Evolutionary conservation across 164 flowering plant species (phyloP).

Genomic region (Vitis vinifera): ASM3070453v1 NC_081822.1:2333001-2333500

Average conservation of each 20-base stretch:
- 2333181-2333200: slow-evolving; percentile 53
- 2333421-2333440: slow-evolving; percentile 56
- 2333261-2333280: slow-evolving; percentile 53
- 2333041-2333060: background rate
- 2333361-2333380: slow-evolving; percentile 36
- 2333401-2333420: slow-evolving; percentile 26
- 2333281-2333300: slow-evolving; percentile 48
- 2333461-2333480: slow-evolving; percentile 33
- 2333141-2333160: background rate
- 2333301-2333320: slow-evolving; percentile 35
- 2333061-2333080: background rate
- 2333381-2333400: slow-evolving; percentile 36
- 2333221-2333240: slow-evolving; percentile 34
- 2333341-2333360: slow-evolving; percentile 27
- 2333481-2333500: slow-evolving; percentile 34
- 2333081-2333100: background rate
- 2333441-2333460: slow-evolving; percentile 27
- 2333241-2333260: slow-evolving; percentile 44
- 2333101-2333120: background rate
- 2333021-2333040: too few species aligned
- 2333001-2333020: too few species aligned
- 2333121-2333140: background rate
- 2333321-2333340: slow-evolving; percentile 32
- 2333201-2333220: slow-evolving; percentile 87
- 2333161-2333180: slow-evolving; percentile 51